Evolutionary conservation across 2,329 filamentous ascomycete genomes (phyloP).

Genomic region (Diatrype stigma): DNA sequence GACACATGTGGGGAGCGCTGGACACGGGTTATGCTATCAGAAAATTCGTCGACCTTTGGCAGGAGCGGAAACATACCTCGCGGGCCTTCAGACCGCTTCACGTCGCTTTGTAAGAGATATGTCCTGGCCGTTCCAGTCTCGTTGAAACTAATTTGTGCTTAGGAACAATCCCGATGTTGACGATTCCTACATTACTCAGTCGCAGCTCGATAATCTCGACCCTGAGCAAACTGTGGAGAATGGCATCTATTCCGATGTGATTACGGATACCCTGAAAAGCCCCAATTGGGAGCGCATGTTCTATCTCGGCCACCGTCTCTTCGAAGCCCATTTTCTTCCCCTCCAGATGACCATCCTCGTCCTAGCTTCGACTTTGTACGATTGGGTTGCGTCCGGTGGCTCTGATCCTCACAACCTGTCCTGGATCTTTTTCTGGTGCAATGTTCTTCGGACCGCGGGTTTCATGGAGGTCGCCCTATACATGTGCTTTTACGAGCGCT

Average conservation of each 20-base stretch:
- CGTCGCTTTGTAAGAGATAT: conserved; percentile 34
- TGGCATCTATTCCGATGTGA: conserved; percentile 53
- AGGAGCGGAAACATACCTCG: conserved; percentile 52
- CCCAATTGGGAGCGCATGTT: conserved; percentile 54
- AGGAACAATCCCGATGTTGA: conserved; percentile 35
- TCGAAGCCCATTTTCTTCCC: conserved; percentile 69
- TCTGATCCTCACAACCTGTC: conserved; percentile 49
- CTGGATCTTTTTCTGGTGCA: conserved; percentile 59
- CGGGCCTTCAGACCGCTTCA: conserved; percentile 54
- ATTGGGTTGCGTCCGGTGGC: conserved; percentile 47
- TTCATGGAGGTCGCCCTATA: conserved; percentile 61
- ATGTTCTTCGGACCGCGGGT: conserved; percentile 54
- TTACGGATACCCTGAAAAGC: conserved; percentile 44
- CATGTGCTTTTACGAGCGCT: conserved; percentile 64
- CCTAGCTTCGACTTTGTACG: conserved; percentile 57
- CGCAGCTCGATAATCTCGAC: conserved; percentile 34
- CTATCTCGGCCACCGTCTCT: conserved; percentile 62
- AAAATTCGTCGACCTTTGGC: conserved; percentile 54
- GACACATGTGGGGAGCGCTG: conserved; percentile 73
- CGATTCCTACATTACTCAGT: conserved; percentile 45
- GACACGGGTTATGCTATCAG: conserved; percentile 64
- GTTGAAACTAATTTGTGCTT: conserved; percentile 16
- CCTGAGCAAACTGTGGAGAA: conserved; percentile 40
- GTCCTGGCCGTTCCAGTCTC: not conserved
- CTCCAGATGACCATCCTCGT: conserved; percentile 64